phyloP scores from a whole-genome alignment of 2,329 filamentous ascomycete genomes.

The Fusarium concolor region DNA sequence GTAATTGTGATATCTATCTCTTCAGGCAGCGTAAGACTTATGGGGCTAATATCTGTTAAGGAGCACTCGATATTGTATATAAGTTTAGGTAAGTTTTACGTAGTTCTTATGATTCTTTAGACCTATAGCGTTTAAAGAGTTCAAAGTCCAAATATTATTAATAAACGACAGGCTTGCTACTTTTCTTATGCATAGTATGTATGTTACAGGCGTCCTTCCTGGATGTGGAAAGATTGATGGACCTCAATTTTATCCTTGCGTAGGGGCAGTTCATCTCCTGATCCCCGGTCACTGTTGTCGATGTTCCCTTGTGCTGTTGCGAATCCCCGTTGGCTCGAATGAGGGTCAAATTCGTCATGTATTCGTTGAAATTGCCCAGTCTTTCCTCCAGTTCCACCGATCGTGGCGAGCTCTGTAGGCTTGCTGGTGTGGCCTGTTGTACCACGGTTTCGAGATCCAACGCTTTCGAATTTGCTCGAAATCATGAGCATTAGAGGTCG shows the following conservation, averaged over 20 bases:
- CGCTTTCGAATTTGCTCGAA: constrained; percentile 23
- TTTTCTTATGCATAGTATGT: background rate
- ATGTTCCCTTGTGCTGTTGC: background rate
- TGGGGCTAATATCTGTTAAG: too few species aligned
- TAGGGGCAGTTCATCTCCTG: constrained; percentile 2
- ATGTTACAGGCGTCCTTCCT: background rate
- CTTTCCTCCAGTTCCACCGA: constrained; percentile 20
- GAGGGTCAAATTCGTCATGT: constrained; percentile 1
- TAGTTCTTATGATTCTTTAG: too few species aligned
- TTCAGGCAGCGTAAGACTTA: too few species aligned
- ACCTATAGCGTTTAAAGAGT: too few species aligned
- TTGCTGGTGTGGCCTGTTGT: background rate
- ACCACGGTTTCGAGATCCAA: background rate
- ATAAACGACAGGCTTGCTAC: background rate
- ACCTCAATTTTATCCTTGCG: background rate
- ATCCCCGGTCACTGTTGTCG: background rate
- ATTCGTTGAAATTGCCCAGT: constrained; percentile 20
- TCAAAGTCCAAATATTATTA: background rate
- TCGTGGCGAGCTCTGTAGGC: constrained; percentile 19
- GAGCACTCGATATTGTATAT: too few species aligned
- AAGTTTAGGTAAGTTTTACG: too few species aligned
- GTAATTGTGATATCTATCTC: too few species aligned
- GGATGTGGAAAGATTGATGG: too few species aligned
- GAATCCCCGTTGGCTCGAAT: background rate
- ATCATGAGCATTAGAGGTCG: constrained; percentile 28